Percentiles rank a stretch among this genome's conserved stretches.
phyloP scores from a whole-genome alignment of 495 filamentous ascomycete species.

The Parathielavia appendiculata region DNA sequence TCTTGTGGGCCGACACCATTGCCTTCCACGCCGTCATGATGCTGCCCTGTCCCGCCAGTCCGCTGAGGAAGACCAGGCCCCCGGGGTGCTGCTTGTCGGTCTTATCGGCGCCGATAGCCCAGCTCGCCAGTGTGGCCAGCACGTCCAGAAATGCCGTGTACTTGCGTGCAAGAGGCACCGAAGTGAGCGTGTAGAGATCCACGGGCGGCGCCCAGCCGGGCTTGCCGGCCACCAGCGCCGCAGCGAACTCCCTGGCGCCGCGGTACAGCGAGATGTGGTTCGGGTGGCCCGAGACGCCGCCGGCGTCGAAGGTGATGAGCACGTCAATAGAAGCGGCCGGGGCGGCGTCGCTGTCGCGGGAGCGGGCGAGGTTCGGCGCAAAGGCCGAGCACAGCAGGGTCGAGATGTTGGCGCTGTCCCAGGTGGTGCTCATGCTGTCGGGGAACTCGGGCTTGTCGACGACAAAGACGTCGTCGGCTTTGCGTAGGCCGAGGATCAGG shows the following conservation, averaged over 20 bases:
- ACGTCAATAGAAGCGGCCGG: slow-evolving; percentile 66
- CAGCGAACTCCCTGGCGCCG: slow-evolving; percentile 69
- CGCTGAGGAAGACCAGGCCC: slow-evolving; percentile 65
- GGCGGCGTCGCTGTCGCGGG: slow-evolving; percentile 30
- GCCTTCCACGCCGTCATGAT: slow-evolving; percentile 62
- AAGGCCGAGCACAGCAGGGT: slow-evolving; percentile 63
- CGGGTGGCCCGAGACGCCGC: slow-evolving; percentile 77
- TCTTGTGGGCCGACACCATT: slow-evolving; percentile 83
- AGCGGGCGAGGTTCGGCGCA: slow-evolving; percentile 51
- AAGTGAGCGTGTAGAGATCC: slow-evolving; percentile 75
- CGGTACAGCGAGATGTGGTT: slow-evolving; percentile 87
- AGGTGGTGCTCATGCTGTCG: slow-evolving; percentile 75
- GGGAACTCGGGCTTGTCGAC: slow-evolving; percentile 76
- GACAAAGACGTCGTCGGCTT: slow-evolving; percentile 70
- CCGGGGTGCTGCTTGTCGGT: slow-evolving; percentile 43
- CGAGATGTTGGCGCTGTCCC: slow-evolving; percentile 65
- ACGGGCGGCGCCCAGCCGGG: slow-evolving; percentile 67
- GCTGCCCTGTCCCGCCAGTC: slow-evolving; percentile 47
- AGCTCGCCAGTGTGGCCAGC: slow-evolving; percentile 54
- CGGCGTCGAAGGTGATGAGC: slow-evolving; percentile 79
- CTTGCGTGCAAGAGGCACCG: slow-evolving; percentile 66
- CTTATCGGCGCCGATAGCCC: slow-evolving; percentile 36
- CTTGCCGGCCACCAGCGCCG: slow-evolving; percentile 55
- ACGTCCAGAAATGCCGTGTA: slow-evolving; percentile 74
- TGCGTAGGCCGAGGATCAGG: slow-evolving; percentile 64